phyloP scores from a whole-genome alignment of 139 green algal genomes.

The Tetradesmus lagerheimii region DNA sequence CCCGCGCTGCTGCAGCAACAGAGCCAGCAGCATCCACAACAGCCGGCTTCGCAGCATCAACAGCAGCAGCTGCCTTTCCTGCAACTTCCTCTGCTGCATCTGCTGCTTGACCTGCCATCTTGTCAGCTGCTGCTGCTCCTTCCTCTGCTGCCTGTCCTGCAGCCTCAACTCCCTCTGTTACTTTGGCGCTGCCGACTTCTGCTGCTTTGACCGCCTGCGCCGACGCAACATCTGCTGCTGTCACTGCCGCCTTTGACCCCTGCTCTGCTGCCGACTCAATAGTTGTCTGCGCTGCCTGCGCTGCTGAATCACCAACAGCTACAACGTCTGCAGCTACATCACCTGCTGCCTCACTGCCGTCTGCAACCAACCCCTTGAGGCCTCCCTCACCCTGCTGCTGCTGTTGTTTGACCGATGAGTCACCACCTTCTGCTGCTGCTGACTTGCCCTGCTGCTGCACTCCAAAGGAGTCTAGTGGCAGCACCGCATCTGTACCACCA shows the following conservation, averaged over 20 bases:
- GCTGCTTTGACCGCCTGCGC: constrained; percentile 14
- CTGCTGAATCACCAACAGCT: neutral
- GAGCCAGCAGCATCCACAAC: neutral
- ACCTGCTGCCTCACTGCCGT: neutral
- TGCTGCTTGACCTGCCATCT: neutral
- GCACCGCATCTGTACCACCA: constrained; percentile 5
- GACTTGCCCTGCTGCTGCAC: constrained; percentile 1
- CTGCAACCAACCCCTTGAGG: neutral
- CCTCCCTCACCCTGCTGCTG: constrained; percentile 14
- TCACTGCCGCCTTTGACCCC: neutral
- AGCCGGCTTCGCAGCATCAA: neutral
- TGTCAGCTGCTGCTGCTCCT: neutral
- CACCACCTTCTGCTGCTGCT: neutral
- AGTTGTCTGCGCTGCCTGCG: neutral
- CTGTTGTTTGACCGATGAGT: neutral
- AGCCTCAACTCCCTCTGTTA: neutral
- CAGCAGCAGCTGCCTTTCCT: neutral
- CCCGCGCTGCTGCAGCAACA: neutral
- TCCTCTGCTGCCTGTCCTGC: constrained; percentile 13
- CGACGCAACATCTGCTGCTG: constrained; percentile 25
- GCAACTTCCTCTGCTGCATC: neutral
- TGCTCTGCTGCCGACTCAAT: constrained; percentile 2
- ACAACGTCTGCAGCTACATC: neutral
- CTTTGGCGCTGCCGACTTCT: neutral
- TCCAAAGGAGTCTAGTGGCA: constrained; percentile 19